Evolutionary conservation across 1,284 basidiomycete species (phyloP).

Genomic region (Phellinidium pouzarii): DNA sequence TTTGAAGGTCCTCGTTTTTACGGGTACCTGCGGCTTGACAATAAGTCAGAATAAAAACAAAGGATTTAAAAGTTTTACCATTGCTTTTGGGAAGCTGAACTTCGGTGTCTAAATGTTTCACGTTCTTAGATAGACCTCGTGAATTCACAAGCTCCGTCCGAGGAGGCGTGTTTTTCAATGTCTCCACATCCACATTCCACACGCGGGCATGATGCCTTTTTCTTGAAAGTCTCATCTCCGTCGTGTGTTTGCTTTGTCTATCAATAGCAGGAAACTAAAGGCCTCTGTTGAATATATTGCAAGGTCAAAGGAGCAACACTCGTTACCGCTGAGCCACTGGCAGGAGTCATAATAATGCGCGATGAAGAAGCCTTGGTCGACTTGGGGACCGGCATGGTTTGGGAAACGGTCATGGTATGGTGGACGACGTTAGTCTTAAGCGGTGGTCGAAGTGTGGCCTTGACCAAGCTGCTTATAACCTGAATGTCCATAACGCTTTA

Average conservation of each 20-base stretch:
- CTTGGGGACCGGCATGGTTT: too few species aligned
- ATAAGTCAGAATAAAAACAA: too few species aligned
- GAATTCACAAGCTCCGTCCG: neutral
- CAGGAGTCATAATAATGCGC: too few species aligned
- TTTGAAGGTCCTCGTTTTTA: neutral
- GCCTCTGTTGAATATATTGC: neutral
- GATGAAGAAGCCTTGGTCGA: too few species aligned
- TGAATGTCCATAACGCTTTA: too few species aligned
- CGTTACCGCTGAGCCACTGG: too few species aligned
- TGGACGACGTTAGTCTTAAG: too few species aligned
- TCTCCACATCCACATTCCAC: neutral
- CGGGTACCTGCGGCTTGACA: neutral
- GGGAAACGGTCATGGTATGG: too few species aligned
- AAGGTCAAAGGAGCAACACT: neutral
- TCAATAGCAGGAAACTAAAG: neutral
- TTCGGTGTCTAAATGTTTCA: neutral
- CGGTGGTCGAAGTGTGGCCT: too few species aligned
- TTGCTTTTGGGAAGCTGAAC: too few species aligned
- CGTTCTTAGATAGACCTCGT: neutral
- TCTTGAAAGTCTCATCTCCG: neutral
- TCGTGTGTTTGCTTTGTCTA: neutral
- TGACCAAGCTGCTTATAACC: too few species aligned
- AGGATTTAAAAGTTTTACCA: neutral
- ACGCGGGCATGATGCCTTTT: neutral
- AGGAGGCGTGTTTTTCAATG: neutral